phyloP scores from a whole-genome alignment of 352 stramenopile species.

The Phytophthora gonapodyides region DNA sequence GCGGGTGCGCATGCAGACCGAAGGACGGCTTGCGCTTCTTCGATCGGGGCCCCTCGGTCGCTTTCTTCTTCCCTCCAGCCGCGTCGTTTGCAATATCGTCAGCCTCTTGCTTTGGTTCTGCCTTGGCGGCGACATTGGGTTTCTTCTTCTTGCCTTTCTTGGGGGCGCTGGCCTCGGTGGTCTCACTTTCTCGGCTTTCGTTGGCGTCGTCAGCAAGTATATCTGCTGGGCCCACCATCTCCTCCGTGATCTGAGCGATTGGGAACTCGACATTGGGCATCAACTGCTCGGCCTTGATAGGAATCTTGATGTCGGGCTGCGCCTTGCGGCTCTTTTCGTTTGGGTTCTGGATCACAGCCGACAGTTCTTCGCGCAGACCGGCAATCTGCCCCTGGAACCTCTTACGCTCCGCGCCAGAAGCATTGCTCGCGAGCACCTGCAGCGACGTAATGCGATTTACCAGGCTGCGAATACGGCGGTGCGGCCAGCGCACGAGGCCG shows the following conservation, averaged over 20 bases:
- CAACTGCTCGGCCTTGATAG: constrained; percentile 25
- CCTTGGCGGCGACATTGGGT: constrained; percentile 13
- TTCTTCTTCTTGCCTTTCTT: constrained; percentile 38
- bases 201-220: constrained; percentile 3
- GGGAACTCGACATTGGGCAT: constrained; percentile 13
- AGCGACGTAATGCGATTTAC: constrained; percentile 83
- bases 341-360: constrained; percentile 81
- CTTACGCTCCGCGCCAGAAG: constrained; percentile 55
- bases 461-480: constrained; percentile 79
- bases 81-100: not conserved
- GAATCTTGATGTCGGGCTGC: constrained; percentile 58
- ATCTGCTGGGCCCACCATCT: constrained; percentile 20
- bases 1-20: constrained; percentile 33
- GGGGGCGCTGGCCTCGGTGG: not conserved
- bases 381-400: constrained; percentile 70
- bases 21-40: constrained; percentile 46
- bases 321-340: constrained; percentile 86
- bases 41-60: constrained; percentile 1
- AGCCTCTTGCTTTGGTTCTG: not conserved
- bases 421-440: constrained; percentile 62
- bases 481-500: constrained; percentile 80
- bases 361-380: constrained; percentile 66
- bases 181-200: not conserved
- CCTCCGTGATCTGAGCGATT: constrained; percentile 19
- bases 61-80: constrained; percentile 11